phyloP scores from a whole-genome alignment of 345 rosid species.

The Lepidium didymum region DNA sequence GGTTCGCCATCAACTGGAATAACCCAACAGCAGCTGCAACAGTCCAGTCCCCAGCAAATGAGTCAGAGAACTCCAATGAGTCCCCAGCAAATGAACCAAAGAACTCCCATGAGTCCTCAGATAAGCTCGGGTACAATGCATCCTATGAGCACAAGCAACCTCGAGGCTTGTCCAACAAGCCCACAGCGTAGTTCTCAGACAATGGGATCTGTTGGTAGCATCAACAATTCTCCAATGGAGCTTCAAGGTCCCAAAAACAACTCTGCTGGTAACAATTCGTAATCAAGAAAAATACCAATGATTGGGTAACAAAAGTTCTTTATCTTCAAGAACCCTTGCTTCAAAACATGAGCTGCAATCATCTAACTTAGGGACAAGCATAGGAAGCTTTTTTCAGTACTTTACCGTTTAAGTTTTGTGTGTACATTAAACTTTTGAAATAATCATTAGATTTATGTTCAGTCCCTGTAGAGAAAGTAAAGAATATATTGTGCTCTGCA shows the following conservation, averaged over 20 bases:
- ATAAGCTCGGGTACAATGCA: constrained; percentile 77
- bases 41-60: constrained; percentile 53
- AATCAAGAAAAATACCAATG: neutral
- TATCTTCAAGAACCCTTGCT: constrained; percentile 8
- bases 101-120: constrained; percentile 91
- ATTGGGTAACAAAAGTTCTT: neutral
- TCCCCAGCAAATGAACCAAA: constrained; percentile 81
- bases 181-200: constrained; percentile 96
- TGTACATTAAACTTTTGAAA: neutral
- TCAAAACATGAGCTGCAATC: constrained; percentile 5
- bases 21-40: constrained; percentile 50
- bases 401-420: neutral
- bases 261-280: constrained; percentile 41
- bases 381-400: neutral
- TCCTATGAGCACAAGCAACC: constrained; percentile 65
- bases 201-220: constrained; percentile 88
- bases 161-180: constrained; percentile 82
- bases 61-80: constrained; percentile 56
- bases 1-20: constrained; percentile 72
- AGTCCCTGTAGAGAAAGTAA: neutral
- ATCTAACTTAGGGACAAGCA: constrained; percentile 1
- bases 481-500: neutral
- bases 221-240: constrained; percentile 88
- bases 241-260: constrained; percentile 80
- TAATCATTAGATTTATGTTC: neutral